Evolutionary conservation across 148 eudicot species (phyloP).

Genomic region (Tetragonia tetragonoides): DNA sequence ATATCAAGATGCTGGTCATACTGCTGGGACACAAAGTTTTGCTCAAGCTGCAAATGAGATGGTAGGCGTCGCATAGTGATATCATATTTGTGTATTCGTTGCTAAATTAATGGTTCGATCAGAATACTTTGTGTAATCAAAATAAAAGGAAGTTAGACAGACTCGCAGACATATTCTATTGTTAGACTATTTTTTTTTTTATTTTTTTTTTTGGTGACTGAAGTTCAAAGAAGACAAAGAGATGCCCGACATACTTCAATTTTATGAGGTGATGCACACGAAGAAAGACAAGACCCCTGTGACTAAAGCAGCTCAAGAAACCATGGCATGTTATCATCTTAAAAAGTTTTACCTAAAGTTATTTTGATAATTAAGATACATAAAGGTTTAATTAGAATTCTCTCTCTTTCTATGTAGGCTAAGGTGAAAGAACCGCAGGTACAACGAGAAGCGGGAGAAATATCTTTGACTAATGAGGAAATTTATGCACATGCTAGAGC

Average conservation of each 20-base stretch:
- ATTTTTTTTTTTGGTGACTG: background rate
- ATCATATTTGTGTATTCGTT: too few species aligned
- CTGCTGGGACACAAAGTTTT: slow-evolving; percentile 4
- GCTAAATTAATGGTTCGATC: background rate
- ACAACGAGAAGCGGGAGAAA: too few species aligned
- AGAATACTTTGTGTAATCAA: background rate
- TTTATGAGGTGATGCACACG: background rate
- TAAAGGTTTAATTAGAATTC: too few species aligned
- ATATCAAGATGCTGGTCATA: background rate
- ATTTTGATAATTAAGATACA: too few species aligned
- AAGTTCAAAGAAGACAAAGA: background rate
- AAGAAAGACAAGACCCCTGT: background rate
- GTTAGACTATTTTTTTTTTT: background rate
- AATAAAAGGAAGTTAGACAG: too few species aligned
- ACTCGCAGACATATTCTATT: too few species aligned
- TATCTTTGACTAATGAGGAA: too few species aligned
- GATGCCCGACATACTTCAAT: background rate
- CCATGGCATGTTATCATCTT: background rate
- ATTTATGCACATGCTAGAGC: too few species aligned
- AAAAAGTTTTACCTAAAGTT: too few species aligned
- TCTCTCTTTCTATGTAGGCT: too few species aligned
- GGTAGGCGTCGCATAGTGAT: too few species aligned
- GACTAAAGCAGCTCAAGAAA: background rate
- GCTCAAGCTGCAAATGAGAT: background rate
- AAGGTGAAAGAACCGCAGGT: too few species aligned